Base-by-base conservation (phyloP, 2,329 filamentous ascomycete genomes). In the Dryadomyces sulphureus region DNA sequence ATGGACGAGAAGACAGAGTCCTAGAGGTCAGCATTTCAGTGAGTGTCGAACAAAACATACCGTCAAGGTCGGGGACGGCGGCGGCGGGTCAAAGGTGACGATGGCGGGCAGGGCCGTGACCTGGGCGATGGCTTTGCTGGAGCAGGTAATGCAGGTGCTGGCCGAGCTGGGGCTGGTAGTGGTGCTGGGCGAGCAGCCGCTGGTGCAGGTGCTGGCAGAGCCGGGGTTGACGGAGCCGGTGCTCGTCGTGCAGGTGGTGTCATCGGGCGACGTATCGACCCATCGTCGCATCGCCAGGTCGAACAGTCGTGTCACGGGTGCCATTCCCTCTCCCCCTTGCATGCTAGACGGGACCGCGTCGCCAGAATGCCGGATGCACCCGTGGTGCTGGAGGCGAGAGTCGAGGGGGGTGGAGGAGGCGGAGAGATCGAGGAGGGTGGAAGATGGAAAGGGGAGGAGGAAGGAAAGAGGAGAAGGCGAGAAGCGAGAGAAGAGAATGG, bases 281-380 rank as follows among this genome's bases (percentile, higher is more conserved):
- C 51, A 48, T 41, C 51, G 47, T 39, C 48, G 51, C 36, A 40
- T 38, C n/a, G 17, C 50, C 9, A 47, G 45, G 5, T 34, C 42
- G 25, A 45, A 49, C 44, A 45, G 47, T 27, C 17, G 40, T 27
- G 27, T 48, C 45, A 55, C 36, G 47, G 58, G 57, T 46, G 58
- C 57, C 58, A 60, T 60, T 36, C 48, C 52, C 50, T 54, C 50
- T 47, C 50, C 56, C 53, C 51, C 49, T 49, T 52, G 50, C 55
- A 56, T 55, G 45, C 50, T 50, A 49, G 8, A 40, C 22, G 24
- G 43, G 24, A 47, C 38, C 40, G 41, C 42, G 46, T 49, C 48
- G 50, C 53, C 53, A 54, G 48, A 46, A 38, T 47, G 48, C n/a
- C 5, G 4, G 35, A 25, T 46, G 41, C 49, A 52, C 48, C 53